Evolutionary conservation across 2,329 filamentous ascomycete species (phyloP).

Genomic region (Exophiala mesophila): DNA sequence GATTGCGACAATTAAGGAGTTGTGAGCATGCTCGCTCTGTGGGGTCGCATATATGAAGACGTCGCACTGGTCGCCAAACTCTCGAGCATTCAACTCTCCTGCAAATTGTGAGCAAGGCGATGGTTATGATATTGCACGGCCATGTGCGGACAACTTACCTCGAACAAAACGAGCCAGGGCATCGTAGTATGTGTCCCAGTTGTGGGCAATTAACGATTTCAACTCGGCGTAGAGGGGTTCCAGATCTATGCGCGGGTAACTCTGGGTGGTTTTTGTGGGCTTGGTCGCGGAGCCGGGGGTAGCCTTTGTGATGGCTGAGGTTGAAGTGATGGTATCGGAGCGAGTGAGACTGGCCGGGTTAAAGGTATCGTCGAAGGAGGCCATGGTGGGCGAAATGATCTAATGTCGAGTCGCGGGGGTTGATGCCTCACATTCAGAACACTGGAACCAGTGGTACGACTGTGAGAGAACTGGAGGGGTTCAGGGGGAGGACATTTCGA

Average conservation of each 20-base stretch:
- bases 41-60: slow-evolving; percentile 51
- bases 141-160: slow-evolving; percentile 39
- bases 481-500: no score
- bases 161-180: slow-evolving; percentile 53
- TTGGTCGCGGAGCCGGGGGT: slow-evolving; percentile 34
- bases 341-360: slow-evolving; percentile 31
- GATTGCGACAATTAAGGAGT: slow-evolving; percentile 56
- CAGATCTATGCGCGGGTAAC: slow-evolving; percentile 57
- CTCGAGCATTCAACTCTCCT: slow-evolving; percentile 58
- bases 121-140: no score
- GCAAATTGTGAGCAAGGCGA: no score
- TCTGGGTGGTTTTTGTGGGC: slow-evolving; percentile 46
- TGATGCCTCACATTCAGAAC: no score
- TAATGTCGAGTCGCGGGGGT: no score
- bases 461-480: no score
- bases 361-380: slow-evolving; percentile 29
- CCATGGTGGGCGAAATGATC: slow-evolving; percentile 16
- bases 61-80: slow-evolving; percentile 53
- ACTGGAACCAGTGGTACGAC: no score
- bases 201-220: slow-evolving; percentile 55
- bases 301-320: slow-evolving; percentile 14
- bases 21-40: slow-evolving; percentile 55
- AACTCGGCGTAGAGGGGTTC: slow-evolving; percentile 60
- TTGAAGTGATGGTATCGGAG: slow-evolving; percentile 25
- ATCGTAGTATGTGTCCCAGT: slow-evolving; percentile 58